phyloP scores from a whole-genome alignment of 2,329 filamentous ascomycete genomes.

The Exophiala sideris region DNA sequence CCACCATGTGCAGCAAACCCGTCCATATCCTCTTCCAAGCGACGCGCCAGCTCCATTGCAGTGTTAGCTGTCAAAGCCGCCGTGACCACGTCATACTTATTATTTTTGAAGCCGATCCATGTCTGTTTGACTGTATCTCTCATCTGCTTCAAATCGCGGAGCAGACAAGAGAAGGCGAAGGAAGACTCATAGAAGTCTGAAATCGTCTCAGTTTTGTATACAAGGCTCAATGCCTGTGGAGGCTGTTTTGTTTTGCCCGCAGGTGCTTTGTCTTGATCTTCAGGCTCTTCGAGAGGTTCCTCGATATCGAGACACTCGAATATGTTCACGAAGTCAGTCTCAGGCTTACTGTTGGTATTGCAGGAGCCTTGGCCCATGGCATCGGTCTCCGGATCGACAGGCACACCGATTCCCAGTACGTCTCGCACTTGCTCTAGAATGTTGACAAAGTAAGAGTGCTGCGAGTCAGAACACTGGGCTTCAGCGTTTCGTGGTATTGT shows the following conservation, averaged over 20 bases:
- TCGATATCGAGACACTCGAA: too few relatives aligned
- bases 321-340: too few relatives aligned
- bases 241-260: too few relatives aligned
- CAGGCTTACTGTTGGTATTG: too few relatives aligned
- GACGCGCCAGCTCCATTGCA: constrained; percentile 30
- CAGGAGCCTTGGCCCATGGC: too few relatives aligned
- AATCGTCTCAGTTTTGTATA: constrained; percentile 38
- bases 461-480: constrained; percentile 29
- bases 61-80: constrained; percentile 31
- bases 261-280: too few relatives aligned
- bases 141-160: constrained; percentile 27
- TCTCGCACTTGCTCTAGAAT: constrained; percentile 11
- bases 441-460: constrained; percentile 15
- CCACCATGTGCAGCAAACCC: neutral
- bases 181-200: constrained; percentile 21
- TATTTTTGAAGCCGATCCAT: constrained; percentile 27
- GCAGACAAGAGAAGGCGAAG: constrained; percentile 25
- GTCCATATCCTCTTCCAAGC: constrained; percentile 26
- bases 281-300: too few relatives aligned
- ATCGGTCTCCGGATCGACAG: constrained; percentile 13
- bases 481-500: constrained; percentile 19
- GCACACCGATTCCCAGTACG: neutral
- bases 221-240: too few relatives aligned
- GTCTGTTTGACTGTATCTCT: constrained; percentile 22
- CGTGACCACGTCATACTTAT: constrained; percentile 25